A percentile compares a stretch with the other conserved stretches of the same genome.
These are phyloP conservation scores for Lactuca saligna DNA, from an alignment of 129 eudicot genomes.

Conservation along the genomic window DNA sequence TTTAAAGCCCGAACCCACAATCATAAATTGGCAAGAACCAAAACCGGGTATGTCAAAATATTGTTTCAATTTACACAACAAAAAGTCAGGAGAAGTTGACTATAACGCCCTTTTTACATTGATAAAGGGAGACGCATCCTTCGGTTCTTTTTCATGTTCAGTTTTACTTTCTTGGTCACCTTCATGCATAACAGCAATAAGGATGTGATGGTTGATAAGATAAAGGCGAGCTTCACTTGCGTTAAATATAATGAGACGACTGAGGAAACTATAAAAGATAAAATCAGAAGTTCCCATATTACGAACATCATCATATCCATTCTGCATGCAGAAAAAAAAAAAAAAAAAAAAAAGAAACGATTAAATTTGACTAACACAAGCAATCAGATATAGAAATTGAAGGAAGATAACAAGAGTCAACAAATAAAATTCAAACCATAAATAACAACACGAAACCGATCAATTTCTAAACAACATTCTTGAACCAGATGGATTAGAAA, in stretches of 20 bases:
- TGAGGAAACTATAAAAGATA: conserved; percentile 77
- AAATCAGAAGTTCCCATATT: conserved; percentile 78
- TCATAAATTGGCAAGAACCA: neutral
- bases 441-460: no score
- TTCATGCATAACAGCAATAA: conserved; percentile 77
- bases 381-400: no score
- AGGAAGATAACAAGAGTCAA: no score
- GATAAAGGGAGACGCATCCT: conserved; percentile 96
- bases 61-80: conserved; percentile 29
- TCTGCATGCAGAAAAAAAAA: conserved; percentile 49
- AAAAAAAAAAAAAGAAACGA: conserved; percentile 1
- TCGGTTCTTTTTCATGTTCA: conserved; percentile 72
- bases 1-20: neutral
- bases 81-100: conserved; percentile 10
- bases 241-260: conserved; percentile 70
- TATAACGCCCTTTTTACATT: conserved; percentile 37
- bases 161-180: conserved; percentile 73
- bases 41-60: conserved; percentile 24
- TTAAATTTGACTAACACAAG: neutral
- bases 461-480: neutral
- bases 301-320: conserved; percentile 80
- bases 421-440: no score
- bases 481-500: neutral
- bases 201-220: conserved; percentile 52
- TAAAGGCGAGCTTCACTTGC: conserved; percentile 63